A percentile compares a stretch with the other conserved stretches of the same genome.
These are phyloP conservation scores for Fusarium xylarioides DNA, from an alignment of 2,329 filamentous ascomycete species.

Conservation along the genomic window DNA sequence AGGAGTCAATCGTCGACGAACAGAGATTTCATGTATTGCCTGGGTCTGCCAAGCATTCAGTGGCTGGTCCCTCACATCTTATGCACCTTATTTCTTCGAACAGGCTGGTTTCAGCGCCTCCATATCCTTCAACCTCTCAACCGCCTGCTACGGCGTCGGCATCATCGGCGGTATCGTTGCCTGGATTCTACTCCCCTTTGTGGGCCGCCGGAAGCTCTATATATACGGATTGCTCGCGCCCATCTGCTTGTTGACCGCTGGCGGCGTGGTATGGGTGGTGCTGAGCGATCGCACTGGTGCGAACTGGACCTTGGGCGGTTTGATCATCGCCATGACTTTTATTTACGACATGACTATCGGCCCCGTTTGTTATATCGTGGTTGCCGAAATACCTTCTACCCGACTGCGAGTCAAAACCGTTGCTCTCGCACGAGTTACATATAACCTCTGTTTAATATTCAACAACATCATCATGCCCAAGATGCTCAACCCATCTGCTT, in stretches of 20 bases:
- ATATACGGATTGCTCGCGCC: slow-evolving; percentile 46
- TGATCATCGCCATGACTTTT: slow-evolving; percentile 54
- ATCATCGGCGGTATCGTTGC: slow-evolving; percentile 53
- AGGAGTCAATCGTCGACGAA: slow-evolving; percentile 41
- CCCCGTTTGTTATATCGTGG: slow-evolving; percentile 48
- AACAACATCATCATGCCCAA: slow-evolving; percentile 43
- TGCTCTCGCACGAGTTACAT: slow-evolving; percentile 48
- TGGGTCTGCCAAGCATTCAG: slow-evolving; percentile 43
- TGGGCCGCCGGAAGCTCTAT: slow-evolving; percentile 54
- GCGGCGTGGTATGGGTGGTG: slow-evolving; percentile 51
- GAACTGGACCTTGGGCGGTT: slow-evolving; percentile 49
- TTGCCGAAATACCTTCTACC: slow-evolving; percentile 51
- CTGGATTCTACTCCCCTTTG: slow-evolving; percentile 50
- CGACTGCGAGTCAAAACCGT: slow-evolving; percentile 53
- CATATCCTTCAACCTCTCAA: slow-evolving; percentile 51
- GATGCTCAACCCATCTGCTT: slow-evolving; percentile 43
- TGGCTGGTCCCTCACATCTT: slow-evolving; percentile 33
- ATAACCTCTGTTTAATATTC: slow-evolving; percentile 37
- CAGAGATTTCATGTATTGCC: slow-evolving; percentile 42
- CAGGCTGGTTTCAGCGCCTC: slow-evolving; percentile 51
- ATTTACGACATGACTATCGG: slow-evolving; percentile 46
- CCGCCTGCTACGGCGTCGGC: slow-evolving; percentile 52
- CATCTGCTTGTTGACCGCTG: slow-evolving; percentile 47
- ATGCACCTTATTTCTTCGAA: slow-evolving; percentile 53
- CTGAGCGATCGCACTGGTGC: slow-evolving; percentile 37